Evolutionary conservation across 805 yeast genomes (phyloP).

Genomic region (Saccharomyces jurei): DNA sequence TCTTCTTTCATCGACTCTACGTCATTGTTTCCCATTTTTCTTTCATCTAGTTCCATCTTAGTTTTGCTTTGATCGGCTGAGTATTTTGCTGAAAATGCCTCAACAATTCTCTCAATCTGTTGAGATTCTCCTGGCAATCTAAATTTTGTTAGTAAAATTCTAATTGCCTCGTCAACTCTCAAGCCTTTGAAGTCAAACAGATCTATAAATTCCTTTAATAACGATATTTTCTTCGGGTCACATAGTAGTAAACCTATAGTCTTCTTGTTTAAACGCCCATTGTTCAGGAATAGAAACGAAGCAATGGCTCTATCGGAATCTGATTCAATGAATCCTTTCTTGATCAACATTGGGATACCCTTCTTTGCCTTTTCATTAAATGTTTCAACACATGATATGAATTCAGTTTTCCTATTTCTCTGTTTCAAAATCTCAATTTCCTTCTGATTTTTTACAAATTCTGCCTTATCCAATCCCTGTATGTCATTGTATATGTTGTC

Average conservation of each 20-base stretch:
- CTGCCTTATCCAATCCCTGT: constrained; percentile 12
- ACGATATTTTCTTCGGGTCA: constrained; percentile 53
- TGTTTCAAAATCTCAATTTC: constrained; percentile 14
- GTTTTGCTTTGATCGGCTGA: constrained; percentile 50
- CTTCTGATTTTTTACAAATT: constrained; percentile 18
- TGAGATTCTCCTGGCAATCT: constrained; percentile 95
- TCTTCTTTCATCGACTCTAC: not conserved
- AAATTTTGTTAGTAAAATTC: constrained; percentile 70
- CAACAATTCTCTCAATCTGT: constrained; percentile 89
- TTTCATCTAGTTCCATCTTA: constrained; percentile 12
- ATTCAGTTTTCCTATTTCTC: constrained; percentile 52
- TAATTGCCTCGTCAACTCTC: constrained; percentile 85
- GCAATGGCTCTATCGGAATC: constrained; percentile 55
- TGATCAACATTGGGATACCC: constrained; percentile 58
- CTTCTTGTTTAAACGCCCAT: constrained; percentile 76
- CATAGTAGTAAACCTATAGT: constrained; percentile 78
- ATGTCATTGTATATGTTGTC: constrained; percentile 47
- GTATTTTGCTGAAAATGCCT: constrained; percentile 72
- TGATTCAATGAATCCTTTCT: constrained; percentile 51
- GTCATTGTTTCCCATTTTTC: constrained; percentile 13
- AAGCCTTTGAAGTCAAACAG: constrained; percentile 64
- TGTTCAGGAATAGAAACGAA: constrained; percentile 60
- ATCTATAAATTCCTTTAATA: constrained; percentile 56
- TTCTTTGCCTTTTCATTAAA: constrained; percentile 71
- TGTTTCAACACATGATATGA: constrained; percentile 59